Conservation (phyloP, 202 grass and related monocot genomes). For the Digitaria exilis region DNA sequence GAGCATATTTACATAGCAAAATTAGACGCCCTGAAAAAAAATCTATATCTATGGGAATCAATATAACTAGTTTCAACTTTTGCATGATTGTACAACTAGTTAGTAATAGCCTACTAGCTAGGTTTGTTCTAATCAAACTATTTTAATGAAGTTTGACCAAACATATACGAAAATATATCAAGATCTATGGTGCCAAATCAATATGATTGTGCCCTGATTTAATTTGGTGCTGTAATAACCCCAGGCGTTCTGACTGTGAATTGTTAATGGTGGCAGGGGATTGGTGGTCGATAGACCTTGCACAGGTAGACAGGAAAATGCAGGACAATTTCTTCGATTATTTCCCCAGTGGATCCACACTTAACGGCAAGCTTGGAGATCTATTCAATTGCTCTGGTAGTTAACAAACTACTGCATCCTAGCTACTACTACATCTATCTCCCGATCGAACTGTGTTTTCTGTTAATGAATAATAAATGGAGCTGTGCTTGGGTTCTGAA, state of each 20-base stretch:
- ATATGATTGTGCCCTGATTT: too few species aligned
- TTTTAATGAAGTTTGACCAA: too few species aligned
- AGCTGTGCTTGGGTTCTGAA: neutral
- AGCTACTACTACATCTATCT: neutral
- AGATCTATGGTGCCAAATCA: too few species aligned
- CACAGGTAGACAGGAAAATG: conserved; percentile 12
- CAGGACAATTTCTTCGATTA: neutral
- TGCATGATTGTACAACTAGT: too few species aligned
- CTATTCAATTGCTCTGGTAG: neutral
- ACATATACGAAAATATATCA: too few species aligned
- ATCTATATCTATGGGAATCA: too few species aligned
- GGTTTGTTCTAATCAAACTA: too few species aligned
- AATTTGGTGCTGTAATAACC: neutral
- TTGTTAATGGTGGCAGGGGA: conserved; percentile 34
- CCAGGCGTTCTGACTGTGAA: neutral
- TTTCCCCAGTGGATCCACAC: neutral
- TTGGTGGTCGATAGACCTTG: conserved; percentile 57
- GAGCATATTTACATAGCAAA: too few species aligned
- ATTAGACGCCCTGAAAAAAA: too few species aligned
- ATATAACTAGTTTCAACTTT: too few species aligned
- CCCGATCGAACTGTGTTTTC: neutral
- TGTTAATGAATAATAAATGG: neutral
- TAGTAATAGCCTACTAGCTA: too few species aligned
- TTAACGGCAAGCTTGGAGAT: neutral
- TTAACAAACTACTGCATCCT: neutral